Base-by-base conservation (phyloP, 306 rosid genomes). In the Inga leiocalycina region DNA sequence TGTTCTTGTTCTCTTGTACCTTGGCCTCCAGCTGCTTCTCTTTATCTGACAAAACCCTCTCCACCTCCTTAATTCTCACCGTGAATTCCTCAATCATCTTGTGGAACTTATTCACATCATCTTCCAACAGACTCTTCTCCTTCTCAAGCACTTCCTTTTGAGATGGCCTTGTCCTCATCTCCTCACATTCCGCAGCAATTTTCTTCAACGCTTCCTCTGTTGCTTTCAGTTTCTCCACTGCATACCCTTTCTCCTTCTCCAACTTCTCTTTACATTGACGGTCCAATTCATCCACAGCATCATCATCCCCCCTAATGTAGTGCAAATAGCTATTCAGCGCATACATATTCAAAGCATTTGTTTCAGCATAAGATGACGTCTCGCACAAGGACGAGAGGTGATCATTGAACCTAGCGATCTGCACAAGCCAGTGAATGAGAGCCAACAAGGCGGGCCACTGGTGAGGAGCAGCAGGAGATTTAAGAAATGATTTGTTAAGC, bases 371-470 rank as follows among this genome's bases (percentile, higher is more conserved):
- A n/a, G 90, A 69, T 14, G 84, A 9, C 1, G 82, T 35, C 67
- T 83, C 81, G n/a, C 76, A 20, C 17, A 81, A 41, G 4, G 85
- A 43, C 17, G 87, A 24, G 69, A 84, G 51, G 16, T 89, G 89
- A 30, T 85, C 80, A 6, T 83, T 79, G 80, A 76, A 88, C 12
- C 70, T 75, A 9, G 89, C 94, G 69, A 91, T 44, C 82, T 96
- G 97, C 37, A 94, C 91, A 41, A 96, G 91, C 99, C 99, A 96
- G 86, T 94, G 98, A 39, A 96, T 91, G 15, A 96, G 87, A 2
- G 98, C 96, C 34, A 96, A 94, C 30, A 94, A 54, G 0, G 92
- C 34, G 1, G 97, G 97, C 99, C 99, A 96, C 37, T 92, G 97
- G 84, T 96, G 99, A 62, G 98, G 96, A 0, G 97, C 91, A 0